A percentile compares a stretch with the other conserved stretches of the same genome.
These are phyloP conservation scores for Cymodocea nodosa DNA, from an alignment of 116 monocot genomes.

Conservation along the genomic window DNA sequence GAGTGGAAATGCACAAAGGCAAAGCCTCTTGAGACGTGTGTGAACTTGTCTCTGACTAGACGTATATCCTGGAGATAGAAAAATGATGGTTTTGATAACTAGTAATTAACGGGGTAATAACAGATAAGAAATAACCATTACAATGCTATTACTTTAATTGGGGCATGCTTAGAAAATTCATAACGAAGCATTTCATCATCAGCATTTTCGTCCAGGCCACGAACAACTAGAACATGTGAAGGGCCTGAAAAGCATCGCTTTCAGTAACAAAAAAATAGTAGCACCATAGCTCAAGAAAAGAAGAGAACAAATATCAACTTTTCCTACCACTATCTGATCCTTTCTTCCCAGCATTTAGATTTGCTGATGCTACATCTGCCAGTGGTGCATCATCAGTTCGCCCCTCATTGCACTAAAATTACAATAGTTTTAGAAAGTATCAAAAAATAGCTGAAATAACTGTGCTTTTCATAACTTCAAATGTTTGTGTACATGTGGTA, in stretches of 20 bases:
- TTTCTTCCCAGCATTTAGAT: constrained; percentile 48
- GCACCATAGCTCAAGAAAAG: background rate
- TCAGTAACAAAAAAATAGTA: background rate
- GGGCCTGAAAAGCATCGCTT: constrained; percentile 40
- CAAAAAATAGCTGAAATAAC: background rate
- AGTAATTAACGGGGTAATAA: background rate
- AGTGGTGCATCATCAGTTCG: constrained; percentile 80
- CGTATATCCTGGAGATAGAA: constrained; percentile 65
- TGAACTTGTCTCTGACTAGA: constrained; percentile 93
- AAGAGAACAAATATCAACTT: background rate
- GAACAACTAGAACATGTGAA: constrained; percentile 91
- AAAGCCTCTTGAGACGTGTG: constrained; percentile 95
- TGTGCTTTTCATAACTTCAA: too few relatives aligned
- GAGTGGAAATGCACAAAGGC: constrained; percentile 94
- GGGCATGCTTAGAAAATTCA: constrained; percentile 96
- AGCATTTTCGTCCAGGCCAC: constrained; percentile 97
- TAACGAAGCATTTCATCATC: constrained; percentile 99
- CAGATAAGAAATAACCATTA: background rate
- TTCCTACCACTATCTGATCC: constrained; percentile 57
- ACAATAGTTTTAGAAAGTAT: background rate
- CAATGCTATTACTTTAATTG: constrained; percentile 48
- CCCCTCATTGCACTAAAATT: constrained; percentile 71
- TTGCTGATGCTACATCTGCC: constrained; percentile 44
- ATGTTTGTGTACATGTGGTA: too few relatives aligned
- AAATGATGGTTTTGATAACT: background rate